Conservation (phyloP, 345 rosid species). For the Brassica juncea region DNA sequence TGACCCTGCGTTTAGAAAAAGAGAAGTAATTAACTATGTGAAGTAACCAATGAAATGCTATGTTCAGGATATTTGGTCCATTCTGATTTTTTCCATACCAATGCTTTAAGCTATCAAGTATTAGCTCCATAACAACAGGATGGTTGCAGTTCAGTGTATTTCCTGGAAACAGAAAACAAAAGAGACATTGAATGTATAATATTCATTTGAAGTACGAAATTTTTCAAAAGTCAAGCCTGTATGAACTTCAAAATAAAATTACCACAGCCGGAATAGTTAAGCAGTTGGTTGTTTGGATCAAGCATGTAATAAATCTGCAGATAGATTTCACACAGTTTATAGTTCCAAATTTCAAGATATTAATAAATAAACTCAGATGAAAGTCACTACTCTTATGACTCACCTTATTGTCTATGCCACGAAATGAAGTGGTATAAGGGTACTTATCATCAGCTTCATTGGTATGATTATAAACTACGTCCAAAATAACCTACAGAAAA, state of each 20-base stretch:
- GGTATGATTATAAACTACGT: constrained; percentile 94
- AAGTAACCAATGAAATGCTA: not conserved
- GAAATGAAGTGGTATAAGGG: constrained; percentile 89
- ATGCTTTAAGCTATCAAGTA: constrained; percentile 88
- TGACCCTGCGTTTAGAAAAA: constrained; percentile 54
- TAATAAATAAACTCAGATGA: not conserved
- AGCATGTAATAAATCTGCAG: constrained; percentile 88
- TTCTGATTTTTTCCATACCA: constrained; percentile 57
- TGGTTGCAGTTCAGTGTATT: constrained; percentile 90
- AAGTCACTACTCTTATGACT: constrained; percentile 1
- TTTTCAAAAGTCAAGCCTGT: constrained; percentile 13
- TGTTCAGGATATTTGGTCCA: not conserved
- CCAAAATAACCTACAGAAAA: constrained; percentile 76
- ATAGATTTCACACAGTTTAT: constrained; percentile 19
- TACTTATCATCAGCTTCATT: constrained; percentile 84
- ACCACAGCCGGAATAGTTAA: constrained; percentile 94
- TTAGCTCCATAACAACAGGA: constrained; percentile 88
- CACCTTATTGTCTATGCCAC: constrained; percentile 96
- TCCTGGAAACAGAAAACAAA: constrained; percentile 56
- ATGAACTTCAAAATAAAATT: constrained; percentile 33
- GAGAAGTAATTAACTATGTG: constrained; percentile 1
- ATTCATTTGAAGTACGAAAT: constrained; percentile 1
- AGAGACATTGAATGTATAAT: constrained; percentile 1
- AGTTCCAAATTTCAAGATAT: not conserved
- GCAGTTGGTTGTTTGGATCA: constrained; percentile 64